Percentiles rank a stretch among this genome's conserved stretches.
Conservation (phyloP, 208 protist genomes). For the Acanthamoeba rhysodes region DNA sequence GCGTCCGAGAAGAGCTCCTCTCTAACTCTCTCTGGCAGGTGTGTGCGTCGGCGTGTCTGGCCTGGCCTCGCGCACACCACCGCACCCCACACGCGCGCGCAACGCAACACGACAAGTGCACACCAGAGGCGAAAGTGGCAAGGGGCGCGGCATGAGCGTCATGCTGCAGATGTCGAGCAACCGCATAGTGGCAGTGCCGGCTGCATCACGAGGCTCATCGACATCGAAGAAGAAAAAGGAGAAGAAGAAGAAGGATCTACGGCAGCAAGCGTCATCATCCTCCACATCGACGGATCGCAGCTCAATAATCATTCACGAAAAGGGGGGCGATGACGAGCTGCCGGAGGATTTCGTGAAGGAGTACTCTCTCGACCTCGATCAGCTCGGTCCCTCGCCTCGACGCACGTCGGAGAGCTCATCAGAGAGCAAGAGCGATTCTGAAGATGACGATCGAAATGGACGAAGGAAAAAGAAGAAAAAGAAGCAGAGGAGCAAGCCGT, state of each 20-base stretch:
- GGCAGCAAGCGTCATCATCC: neutral
- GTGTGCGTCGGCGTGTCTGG: too few species aligned
- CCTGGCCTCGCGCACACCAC: too few species aligned
- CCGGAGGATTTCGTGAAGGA: conserved; percentile 2
- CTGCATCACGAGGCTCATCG: neutral
- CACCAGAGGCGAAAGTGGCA: neutral
- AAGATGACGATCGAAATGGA: neutral
- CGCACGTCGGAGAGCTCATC: neutral
- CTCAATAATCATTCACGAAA: conserved; percentile 7
- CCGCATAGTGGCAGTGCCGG: neutral
- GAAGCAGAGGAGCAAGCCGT: neutral
- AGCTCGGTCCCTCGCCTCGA: neutral
- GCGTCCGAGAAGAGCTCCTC: too few species aligned
- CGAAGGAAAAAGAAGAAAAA: neutral
- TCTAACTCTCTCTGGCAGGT: too few species aligned
- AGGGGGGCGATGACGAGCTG: neutral
- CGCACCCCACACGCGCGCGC: too few species aligned
- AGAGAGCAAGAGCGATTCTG: conserved; percentile 1
- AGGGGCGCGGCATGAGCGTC: neutral
- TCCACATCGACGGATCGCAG: neutral
- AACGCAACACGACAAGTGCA: too few species aligned
- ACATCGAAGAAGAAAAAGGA: conserved; percentile 21
- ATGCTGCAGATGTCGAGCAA: neutral
- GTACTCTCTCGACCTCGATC: conserved; percentile 5
- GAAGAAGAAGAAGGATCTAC: neutral